Evolutionary conservation across 257 asterid genomes (phyloP).

Genomic region (Marsdenia floribunda): DNA sequence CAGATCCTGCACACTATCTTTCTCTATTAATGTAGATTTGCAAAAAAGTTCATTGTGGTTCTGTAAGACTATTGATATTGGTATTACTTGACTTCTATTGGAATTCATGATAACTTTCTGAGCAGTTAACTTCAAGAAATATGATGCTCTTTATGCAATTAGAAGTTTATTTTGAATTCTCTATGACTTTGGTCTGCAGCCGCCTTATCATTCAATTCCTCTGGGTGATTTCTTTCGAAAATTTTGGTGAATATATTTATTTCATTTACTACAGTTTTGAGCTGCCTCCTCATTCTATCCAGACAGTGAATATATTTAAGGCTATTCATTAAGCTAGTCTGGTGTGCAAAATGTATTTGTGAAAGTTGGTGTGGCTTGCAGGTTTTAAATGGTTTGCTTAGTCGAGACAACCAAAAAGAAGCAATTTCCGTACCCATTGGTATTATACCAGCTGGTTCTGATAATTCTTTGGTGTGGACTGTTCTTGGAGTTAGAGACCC

Average conservation of each 20-base stretch:
- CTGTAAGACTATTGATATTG: not conserved
- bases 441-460: conserved; percentile 99
- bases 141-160: not conserved
- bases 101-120: not conserved
- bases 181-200: not conserved
- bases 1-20: not conserved
- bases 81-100: not conserved
- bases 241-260: not conserved
- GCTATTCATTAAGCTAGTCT: not conserved
- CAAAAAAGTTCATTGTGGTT: not conserved
- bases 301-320: not conserved
- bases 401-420: conserved; percentile 90
- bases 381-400: conserved; percentile 95
- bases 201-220: not conserved
- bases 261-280: not conserved
- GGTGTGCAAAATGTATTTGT: not conserved
- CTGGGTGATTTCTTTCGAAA: not conserved
- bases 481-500: conserved; percentile 99
- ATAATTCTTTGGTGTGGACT: conserved; percentile 95
- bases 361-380: conserved; percentile 24
- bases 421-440: conserved; percentile 96
- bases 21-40: not conserved
- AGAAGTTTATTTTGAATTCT: not conserved
- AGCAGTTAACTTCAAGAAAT: not conserved
- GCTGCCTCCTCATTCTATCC: not conserved